phyloP scores from a whole-genome alignment of 2,329 filamentous ascomycete genomes.

The Simplicillium aogashimaense region DNA sequence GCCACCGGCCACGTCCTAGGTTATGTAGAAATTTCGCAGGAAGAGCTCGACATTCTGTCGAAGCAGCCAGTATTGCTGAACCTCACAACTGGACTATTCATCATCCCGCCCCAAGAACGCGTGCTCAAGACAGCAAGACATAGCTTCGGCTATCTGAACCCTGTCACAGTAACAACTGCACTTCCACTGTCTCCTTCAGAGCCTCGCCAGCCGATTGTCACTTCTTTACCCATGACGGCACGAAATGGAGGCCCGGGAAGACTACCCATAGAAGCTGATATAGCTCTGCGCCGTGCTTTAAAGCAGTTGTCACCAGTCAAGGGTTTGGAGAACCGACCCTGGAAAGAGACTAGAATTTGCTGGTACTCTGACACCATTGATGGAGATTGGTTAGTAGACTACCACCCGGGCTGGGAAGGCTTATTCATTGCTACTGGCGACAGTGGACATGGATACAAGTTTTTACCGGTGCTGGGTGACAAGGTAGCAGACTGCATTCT shows the following conservation, averaged over 20 bases:
- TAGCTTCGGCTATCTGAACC: constrained; percentile 57
- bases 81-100: constrained; percentile 60
- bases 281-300: constrained; percentile 51
- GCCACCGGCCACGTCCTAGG: constrained; percentile 76
- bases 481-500: constrained; percentile 48
- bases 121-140: constrained; percentile 61
- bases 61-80: constrained; percentile 65
- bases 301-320: constrained; percentile 47
- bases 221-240: constrained; percentile 24
- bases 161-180: constrained; percentile 23
- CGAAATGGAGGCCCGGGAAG: constrained; percentile 29
- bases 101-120: constrained; percentile 55
- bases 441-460: constrained; percentile 60
- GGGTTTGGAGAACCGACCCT: constrained; percentile 47
- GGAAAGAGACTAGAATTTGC: constrained; percentile 54
- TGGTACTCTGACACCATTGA: constrained; percentile 69
- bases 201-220: constrained; percentile 18
- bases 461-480: constrained; percentile 55
- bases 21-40: constrained; percentile 64
- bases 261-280: constrained; percentile 51
- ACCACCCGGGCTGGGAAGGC: constrained; percentile 51
- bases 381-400: constrained; percentile 62
- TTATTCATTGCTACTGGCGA: constrained; percentile 54
- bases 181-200: constrained; percentile 18
- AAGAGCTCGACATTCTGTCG: constrained; percentile 56